Base-by-base conservation (phyloP, 2,329 filamentous ascomycete species). In the Ilyonectria sp. region DNA sequence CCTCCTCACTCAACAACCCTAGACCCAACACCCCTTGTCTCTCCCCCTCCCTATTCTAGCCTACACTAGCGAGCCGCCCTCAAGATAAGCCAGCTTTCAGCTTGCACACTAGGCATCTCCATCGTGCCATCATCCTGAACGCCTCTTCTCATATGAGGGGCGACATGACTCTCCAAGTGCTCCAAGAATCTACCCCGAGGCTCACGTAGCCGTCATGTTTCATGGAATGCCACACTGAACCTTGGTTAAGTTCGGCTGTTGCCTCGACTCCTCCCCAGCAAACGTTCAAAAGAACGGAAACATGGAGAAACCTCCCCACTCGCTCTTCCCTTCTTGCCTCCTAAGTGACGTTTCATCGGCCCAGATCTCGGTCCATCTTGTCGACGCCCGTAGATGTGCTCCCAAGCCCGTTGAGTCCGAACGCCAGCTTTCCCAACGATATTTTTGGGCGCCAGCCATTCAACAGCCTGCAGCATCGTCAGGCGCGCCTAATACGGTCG, bases 211-310 rank as follows among this genome's bases (percentile, higher is more conserved):
- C 56, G 58, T 60, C 60, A 29, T 57, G 54, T 52, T 37, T 65
- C 50, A 56, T 43, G 40, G 11, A 63, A 31, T 61, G 64, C 17
- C 40, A 64, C 49, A 26, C 40, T 53, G 54, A 43, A 66, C 69
- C 67, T 69, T 52, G 67, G 67, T 55, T 68, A 71, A 65, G 58
- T 11, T 71, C 69, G 69, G 69, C 50, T 71, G 59, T 67, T 44
- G 15, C 44, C 43, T 61, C 31, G 55, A 44, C 40, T n/a, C 33
- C 40, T 62, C 40, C 53, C 53, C 47, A 68, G 47, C 23, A 57
- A 56, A 33, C 17, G 3, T 52, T 60, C 13, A 40, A 61, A 61
- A 46, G 44, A 31, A 63, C 69, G 69, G 69, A 69, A 47, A 69
- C 60, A 71, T 66, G 69, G 69, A 68, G 52, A 59, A 47, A 52